A percentile compares a stretch with the other conserved stretches of the same genome.
Evolutionary conservation across 148 eudicot species (phyloP).

Genomic region (Talinum fruticosum): DNA sequence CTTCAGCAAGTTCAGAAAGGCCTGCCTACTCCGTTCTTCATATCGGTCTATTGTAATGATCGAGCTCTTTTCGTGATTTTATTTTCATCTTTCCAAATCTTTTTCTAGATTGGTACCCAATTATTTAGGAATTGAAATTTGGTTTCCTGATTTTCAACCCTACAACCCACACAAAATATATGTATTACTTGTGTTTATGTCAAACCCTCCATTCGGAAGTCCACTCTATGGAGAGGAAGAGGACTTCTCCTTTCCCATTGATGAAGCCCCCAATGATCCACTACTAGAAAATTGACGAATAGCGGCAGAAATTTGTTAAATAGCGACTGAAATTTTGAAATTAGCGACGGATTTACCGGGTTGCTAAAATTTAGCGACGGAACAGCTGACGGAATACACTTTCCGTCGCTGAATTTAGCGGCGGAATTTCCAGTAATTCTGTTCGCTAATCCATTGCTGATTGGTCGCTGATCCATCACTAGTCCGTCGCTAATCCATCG

Average conservation of each 20-base stretch:
- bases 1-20: too few relatives aligned
- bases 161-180: background rate
- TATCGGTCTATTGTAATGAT: background rate
- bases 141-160: background rate
- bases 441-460: too few relatives aligned
- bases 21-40: background rate
- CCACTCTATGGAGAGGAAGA: constrained; percentile 21
- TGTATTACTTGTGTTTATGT: constrained; percentile 21
- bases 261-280: constrained; percentile 2
- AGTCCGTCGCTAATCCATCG: too few relatives aligned
- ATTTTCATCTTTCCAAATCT: background rate
- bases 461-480: too few relatives aligned
- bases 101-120: background rate
- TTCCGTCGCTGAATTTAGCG: too few relatives aligned
- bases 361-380: too few relatives aligned
- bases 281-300: too few relatives aligned
- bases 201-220: constrained; percentile 32
- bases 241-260: constrained; percentile 18
- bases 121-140: background rate
- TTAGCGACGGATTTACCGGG: too few relatives aligned
- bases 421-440: too few relatives aligned
- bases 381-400: too few relatives aligned
- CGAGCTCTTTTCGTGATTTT: background rate
- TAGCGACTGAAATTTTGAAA: too few relatives aligned
- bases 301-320: too few relatives aligned